Evolutionary conservation across 2,329 filamentous ascomycete species (phyloP).

Genomic region (Aspergillus eucalypticola): DNA sequence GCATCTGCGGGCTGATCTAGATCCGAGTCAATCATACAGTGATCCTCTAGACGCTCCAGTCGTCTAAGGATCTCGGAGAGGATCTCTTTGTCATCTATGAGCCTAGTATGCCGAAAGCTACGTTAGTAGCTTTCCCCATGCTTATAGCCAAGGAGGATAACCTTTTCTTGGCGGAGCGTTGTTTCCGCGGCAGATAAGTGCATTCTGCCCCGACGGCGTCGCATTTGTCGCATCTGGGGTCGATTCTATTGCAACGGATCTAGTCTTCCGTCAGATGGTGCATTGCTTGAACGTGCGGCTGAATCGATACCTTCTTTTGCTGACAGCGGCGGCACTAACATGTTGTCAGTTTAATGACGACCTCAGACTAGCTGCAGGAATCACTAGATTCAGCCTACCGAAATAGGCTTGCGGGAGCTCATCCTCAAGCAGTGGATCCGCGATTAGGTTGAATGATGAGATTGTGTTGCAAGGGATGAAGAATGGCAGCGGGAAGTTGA

Average conservation of each 20-base stretch:
- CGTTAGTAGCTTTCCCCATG: background rate
- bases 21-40: slow-evolving; percentile 10
- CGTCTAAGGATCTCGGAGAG: slow-evolving; percentile 15
- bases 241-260: slow-evolving; percentile 23
- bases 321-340: slow-evolving; percentile 21
- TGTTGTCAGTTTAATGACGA: background rate
- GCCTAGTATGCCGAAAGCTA: background rate
- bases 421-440: background rate
- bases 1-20: background rate
- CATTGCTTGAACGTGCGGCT: background rate
- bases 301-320: slow-evolving; percentile 16
- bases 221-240: slow-evolving; percentile 24
- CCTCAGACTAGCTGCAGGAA: background rate
- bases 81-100: slow-evolving; percentile 9
- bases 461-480: background rate
- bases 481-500: background rate
- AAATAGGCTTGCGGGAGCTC: slow-evolving; percentile 6
- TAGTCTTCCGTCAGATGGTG: slow-evolving; percentile 6
- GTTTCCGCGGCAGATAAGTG: slow-evolving; percentile 19
- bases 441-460: background rate
- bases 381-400: slow-evolving; percentile 6
- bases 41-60: slow-evolving; percentile 19
- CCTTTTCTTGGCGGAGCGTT: slow-evolving; percentile 14
- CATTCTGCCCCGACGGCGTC: slow-evolving; percentile 15
- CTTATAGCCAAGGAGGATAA: background rate